These are phyloP conservation scores for Exophiala viscosa DNA, from an alignment of 2,329 filamentous ascomycete species.

Conservation along the genomic window DNA sequence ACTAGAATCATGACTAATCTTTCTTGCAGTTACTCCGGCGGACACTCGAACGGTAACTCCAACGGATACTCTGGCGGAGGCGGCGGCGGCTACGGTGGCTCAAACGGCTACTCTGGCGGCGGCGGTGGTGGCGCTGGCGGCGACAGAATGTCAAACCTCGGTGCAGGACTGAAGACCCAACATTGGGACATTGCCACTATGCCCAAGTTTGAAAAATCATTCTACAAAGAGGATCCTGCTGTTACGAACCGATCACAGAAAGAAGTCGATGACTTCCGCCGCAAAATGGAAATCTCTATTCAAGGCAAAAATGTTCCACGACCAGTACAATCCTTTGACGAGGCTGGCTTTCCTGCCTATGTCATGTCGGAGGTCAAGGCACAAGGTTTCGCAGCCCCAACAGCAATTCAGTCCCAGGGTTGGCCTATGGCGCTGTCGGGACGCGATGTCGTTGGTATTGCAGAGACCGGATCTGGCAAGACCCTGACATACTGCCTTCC, in stretches of 20 bases:
- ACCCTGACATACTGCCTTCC: constrained; percentile 97
- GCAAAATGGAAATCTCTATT: constrained; percentile 78
- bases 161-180: constrained; percentile 80
- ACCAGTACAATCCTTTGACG: constrained; percentile 94
- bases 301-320: constrained; percentile 78
- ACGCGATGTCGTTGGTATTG: constrained; percentile 97
- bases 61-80: constrained; percentile 48
- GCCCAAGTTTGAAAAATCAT: constrained; percentile 98
- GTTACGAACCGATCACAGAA: constrained; percentile 69
- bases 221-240: constrained; percentile 91
- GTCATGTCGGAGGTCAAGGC: constrained; percentile 99
- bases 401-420: constrained; percentile 94
- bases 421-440: constrained; percentile 99
- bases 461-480: constrained; percentile 98
- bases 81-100: constrained; percentile 52
- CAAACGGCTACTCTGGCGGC: constrained; percentile 50
- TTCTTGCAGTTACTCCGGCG: constrained; percentile 16
- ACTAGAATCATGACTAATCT: constrained; percentile 8
- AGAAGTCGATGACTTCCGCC: constrained; percentile 86
- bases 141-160: constrained; percentile 91
- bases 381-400: constrained; percentile 89
- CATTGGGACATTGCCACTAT: constrained; percentile 75
- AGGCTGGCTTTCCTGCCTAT: constrained; percentile 93
- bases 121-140: constrained; percentile 67
- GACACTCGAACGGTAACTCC: constrained; percentile 49